Evolutionary conservation across 2,329 filamentous ascomycete species (phyloP).

Genomic region (Rutstroemia sp.): DNA sequence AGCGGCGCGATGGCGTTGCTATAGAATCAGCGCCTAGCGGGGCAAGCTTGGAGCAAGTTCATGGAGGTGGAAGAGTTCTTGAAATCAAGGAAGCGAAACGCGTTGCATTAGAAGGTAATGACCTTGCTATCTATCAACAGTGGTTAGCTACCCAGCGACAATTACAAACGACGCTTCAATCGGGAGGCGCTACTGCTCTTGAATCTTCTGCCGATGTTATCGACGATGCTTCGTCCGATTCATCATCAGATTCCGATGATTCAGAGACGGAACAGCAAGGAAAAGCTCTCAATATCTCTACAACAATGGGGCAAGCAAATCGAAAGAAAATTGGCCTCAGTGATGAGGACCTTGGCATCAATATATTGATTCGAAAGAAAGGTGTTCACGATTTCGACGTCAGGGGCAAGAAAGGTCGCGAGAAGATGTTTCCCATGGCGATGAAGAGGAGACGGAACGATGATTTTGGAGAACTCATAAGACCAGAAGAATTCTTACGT

Average conservation of each 20-base stretch:
- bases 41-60: conserved; percentile 58
- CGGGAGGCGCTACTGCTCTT: conserved; percentile 57
- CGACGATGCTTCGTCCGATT: conserved; percentile 80
- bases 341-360: conserved; percentile 87
- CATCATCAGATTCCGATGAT: conserved; percentile 79
- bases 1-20: conserved; percentile 55
- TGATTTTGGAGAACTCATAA: conserved; percentile 90
- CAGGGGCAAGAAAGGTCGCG: conserved; percentile 81
- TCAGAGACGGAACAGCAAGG: conserved; percentile 88
- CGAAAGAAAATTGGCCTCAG: conserved; percentile 80
- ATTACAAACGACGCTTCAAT: conserved; percentile 72
- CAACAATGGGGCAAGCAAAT: conserved; percentile 73
- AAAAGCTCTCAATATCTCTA: conserved; percentile 81
- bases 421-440: conserved; percentile 85
- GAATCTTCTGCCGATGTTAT: conserved; percentile 66
- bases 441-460: conserved; percentile 73
- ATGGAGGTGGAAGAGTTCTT: conserved; percentile 55
- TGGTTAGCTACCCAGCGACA: conserved; percentile 85
- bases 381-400: conserved; percentile 93
- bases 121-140: conserved; percentile 79
- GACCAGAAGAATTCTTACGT: conserved; percentile 86
- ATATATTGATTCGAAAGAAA: conserved; percentile 80
- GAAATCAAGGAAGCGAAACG: conserved; percentile 54
- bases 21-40: conserved; percentile 45
- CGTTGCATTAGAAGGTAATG: conserved; percentile 63